phyloP scores from a whole-genome alignment of 2,329 filamentous ascomycete species.

The Trichoderma citrinoviride region DNA sequence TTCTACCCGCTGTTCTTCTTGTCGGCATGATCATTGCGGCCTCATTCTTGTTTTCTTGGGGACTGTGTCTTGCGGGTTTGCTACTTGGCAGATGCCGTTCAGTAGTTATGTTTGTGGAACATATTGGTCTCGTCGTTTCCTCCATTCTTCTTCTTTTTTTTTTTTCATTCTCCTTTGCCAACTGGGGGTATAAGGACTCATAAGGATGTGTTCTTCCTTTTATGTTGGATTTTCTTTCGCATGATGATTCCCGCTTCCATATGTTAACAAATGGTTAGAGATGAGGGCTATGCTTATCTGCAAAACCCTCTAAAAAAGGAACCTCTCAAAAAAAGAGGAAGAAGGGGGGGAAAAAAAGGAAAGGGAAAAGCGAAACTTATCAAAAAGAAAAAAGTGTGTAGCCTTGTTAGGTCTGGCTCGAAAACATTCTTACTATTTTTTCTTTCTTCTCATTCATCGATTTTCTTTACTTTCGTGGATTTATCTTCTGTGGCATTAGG shows the following conservation, averaged over 20 bases:
- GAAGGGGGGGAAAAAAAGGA: neutral
- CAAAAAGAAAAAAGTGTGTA: neutral
- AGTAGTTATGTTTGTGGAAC: neutral
- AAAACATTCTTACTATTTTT: neutral
- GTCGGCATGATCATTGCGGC: neutral
- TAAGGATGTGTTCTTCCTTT: neutral
- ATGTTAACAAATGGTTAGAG: neutral
- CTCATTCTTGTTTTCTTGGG: neutral
- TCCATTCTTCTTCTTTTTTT: too few species aligned
- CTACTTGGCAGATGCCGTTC: neutral
- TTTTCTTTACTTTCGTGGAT: neutral
- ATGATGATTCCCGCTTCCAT: neutral
- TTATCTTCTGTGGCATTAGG: neutral
- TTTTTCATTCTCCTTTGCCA: neutral
- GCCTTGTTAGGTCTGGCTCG: neutral
- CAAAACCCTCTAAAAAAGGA: neutral
- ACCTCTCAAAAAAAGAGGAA: neutral
- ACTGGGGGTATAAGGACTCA: neutral
- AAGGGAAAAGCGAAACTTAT: neutral
- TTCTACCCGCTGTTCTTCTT: neutral
- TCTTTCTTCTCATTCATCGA: neutral
- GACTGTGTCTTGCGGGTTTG: neutral
- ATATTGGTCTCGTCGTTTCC: too few species aligned
- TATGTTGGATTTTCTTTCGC: neutral
- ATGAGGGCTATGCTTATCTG: neutral